Percentiles rank a stretch among this genome's conserved stretches.
phyloP scores from a whole-genome alignment of 1,284 basidiomycete species.

The Phellopilus nigrolimitatus region DNA sequence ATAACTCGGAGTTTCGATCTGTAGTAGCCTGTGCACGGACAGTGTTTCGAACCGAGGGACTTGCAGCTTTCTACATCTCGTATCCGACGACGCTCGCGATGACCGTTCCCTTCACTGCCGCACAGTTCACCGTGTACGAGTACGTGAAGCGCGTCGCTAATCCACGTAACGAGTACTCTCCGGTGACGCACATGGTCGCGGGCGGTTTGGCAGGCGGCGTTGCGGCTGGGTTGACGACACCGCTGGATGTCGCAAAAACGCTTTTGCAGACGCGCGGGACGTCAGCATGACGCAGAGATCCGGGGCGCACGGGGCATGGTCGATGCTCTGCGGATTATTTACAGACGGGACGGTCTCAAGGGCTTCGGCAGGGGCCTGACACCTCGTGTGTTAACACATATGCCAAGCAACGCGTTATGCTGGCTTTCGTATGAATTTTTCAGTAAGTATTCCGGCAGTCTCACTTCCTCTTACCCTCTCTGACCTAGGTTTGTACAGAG shows the following conservation, averaged over 20 bases:
- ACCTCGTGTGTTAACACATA: slow-evolving; percentile 90
- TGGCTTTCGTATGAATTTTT: slow-evolving; percentile 98
- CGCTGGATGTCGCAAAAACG: slow-evolving; percentile 98
- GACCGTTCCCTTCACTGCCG: slow-evolving; percentile 97
- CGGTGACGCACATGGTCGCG: slow-evolving; percentile 84
- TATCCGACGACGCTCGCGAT: slow-evolving; percentile 98
- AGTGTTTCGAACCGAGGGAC: slow-evolving; percentile 84
- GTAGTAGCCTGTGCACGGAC: slow-evolving; percentile 78
- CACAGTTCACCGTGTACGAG: slow-evolving; percentile 97
- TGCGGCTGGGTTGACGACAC: slow-evolving; percentile 94
- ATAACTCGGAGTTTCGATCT: slow-evolving; percentile 85
- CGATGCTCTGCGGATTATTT: slow-evolving; percentile 89
- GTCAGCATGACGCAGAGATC: slow-evolving; percentile 77
- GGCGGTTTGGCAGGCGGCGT: slow-evolving; percentile 93
- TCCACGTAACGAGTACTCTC: slow-evolving; percentile 84
- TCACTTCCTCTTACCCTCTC: background rate
- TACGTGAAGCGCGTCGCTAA: slow-evolving; percentile 88
- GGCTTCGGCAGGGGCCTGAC: slow-evolving; percentile 88
- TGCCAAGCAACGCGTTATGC: slow-evolving; percentile 96
- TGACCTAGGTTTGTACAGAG: slow-evolving; percentile 16
- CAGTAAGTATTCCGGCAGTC: slow-evolving; percentile 54
- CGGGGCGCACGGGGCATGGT: slow-evolving; percentile 80
- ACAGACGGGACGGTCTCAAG: slow-evolving; percentile 76
- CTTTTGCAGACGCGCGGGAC: slow-evolving; percentile 92
- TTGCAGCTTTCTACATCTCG: slow-evolving; percentile 94